These are phyloP conservation scores for Saccharomycopsis guyanensis DNA, from an alignment of 805 yeast species.

Conservation along the genomic window DNA sequence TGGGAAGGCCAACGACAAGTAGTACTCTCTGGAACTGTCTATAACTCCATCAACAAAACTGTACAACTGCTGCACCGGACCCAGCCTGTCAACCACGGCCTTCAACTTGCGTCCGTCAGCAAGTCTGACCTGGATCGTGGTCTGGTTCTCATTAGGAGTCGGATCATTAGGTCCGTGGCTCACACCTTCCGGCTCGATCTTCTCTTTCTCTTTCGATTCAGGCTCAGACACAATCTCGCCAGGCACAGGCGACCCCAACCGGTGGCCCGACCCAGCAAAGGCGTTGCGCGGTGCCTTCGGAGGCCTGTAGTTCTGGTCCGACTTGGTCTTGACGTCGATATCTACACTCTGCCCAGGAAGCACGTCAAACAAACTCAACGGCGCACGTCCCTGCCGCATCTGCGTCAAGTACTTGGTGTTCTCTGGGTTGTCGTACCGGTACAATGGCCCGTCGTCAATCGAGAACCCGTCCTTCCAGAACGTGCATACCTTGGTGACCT, in stretches of 20 bases:
- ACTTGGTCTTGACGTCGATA: constrained; percentile 71
- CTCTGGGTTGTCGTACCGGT: constrained; percentile 87
- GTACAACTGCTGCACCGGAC: constrained; percentile 58
- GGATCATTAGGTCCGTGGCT: constrained; percentile 23
- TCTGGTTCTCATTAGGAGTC: constrained; percentile 46
- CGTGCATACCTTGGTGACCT: constrained; percentile 73
- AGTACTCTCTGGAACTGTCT: constrained; percentile 41
- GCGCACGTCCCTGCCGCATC: constrained; percentile 86
- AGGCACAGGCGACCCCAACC: constrained; percentile 87
- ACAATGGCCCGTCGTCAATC: constrained; percentile 84
- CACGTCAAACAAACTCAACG: constrained; percentile 72
- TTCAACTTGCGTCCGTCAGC: constrained; percentile 72
- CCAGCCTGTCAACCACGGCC: constrained; percentile 55
- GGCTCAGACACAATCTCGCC: constrained; percentile 40
- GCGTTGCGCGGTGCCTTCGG: constrained; percentile 63
- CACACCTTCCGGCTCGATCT: constrained; percentile 22
- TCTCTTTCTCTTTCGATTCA: constrained; percentile 23
- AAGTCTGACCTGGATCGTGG: constrained; percentile 72
- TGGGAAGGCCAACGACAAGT: constrained; percentile 76
- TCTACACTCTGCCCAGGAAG: constrained; percentile 90
- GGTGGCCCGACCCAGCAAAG: constrained; percentile 69
- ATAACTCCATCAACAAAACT: constrained; percentile 54
- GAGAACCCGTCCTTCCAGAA: constrained; percentile 97
- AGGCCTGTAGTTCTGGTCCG: constrained; percentile 74
- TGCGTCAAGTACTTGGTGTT: constrained; percentile 73